These are phyloP conservation scores for Xenosphaeropsis pyriputrescens DNA, from an alignment of 2,329 filamentous ascomycete genomes.

Conservation along the genomic window DNA sequence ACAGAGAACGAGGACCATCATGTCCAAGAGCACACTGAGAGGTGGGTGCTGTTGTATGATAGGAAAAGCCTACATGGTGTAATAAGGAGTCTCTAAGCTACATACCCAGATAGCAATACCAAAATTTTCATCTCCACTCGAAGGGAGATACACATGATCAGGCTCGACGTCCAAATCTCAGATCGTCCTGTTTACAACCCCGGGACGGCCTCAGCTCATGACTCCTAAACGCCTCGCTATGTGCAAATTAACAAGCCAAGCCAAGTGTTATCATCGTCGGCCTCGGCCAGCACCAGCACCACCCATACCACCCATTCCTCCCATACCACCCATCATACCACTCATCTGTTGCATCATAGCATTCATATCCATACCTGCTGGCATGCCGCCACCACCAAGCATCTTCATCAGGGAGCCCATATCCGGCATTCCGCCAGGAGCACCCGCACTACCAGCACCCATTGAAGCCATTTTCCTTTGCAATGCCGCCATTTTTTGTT, in stretches of 20 bases:
- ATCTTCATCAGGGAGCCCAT: constrained; percentile 86
- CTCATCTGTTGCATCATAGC: constrained; percentile 65
- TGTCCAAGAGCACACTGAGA: too few relatives aligned
- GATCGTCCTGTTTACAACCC: not conserved
- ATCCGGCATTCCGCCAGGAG: constrained; percentile 54
- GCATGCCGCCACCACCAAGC: constrained; percentile 51
- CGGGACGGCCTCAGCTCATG: not conserved
- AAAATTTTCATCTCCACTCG: too few relatives aligned
- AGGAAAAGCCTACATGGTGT: too few relatives aligned
- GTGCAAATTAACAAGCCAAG: constrained; percentile 1
- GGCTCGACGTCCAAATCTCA: too few relatives aligned
- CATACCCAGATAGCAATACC: too few relatives aligned
- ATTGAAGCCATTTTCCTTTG: constrained; percentile 90
- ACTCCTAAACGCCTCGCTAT: constrained; percentile 4
- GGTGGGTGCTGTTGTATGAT: too few relatives aligned
- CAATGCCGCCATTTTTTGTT: constrained; percentile 91
- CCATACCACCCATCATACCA: constrained; percentile 34
- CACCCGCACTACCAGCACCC: constrained; percentile 50
- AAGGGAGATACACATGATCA: too few relatives aligned
- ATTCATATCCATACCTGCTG: constrained; percentile 58
- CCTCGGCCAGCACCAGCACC: constrained; percentile 14
- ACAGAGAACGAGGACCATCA: too few relatives aligned
- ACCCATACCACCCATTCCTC: constrained; percentile 34
- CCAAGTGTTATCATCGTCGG: constrained; percentile 5
- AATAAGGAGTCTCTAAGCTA: too few relatives aligned